Base-by-base conservation (phyloP, 208 protist genomes). In the Strigomonas culicis region DNA sequence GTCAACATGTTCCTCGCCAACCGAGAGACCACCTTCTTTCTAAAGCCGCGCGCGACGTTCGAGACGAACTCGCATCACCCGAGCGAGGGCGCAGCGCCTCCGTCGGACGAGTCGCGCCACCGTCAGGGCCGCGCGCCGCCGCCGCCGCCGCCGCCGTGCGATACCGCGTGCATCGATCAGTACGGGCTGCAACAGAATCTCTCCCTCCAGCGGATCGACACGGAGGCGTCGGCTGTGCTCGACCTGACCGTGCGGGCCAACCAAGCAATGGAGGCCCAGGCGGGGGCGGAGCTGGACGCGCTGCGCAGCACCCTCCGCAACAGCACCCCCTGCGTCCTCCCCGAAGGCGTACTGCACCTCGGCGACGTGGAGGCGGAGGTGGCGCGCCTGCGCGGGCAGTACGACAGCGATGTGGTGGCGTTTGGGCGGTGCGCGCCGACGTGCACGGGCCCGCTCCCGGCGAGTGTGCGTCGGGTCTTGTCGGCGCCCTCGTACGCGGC, bases 401-500 rank as follows among this genome's bases (percentile, higher is more conserved):
- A 22, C 46, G 46, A 22, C 21, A 13, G 2, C 21, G 46, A 28
- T 24, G 46, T 21, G 46, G 46, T 6, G 3, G 10, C 46, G 2
- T 22, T 51, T 51, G 8, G 17, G 6, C 21, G 21, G 2, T 6
- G 6, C 46, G 46, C 22, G 1, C 21, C 46, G 2, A 21, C 46
- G 7, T 2, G 21, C 46, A 21, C 8, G 11, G 13, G 39, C 39
- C 11, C 49, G 52, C 49, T 89, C 32, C 82, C 82, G 11, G 47
- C 76, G 2, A 49, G 63, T 27, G 68, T 89, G 2, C 70, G 77
- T 0, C 77, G 72, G 65, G 56, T 89, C n/a, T 70, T 89, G 27
- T 72, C 73, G 2, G 77, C 74, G 1, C 61, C 59, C 13, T 79
- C 74, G 4, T 89, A 78, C 44, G 73, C 82, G 0, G 79, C 82